Evolutionary conservation across 192 early-diverging fungal species (phyloP).

Genomic region (Irineochytrium annulatum): DNA sequence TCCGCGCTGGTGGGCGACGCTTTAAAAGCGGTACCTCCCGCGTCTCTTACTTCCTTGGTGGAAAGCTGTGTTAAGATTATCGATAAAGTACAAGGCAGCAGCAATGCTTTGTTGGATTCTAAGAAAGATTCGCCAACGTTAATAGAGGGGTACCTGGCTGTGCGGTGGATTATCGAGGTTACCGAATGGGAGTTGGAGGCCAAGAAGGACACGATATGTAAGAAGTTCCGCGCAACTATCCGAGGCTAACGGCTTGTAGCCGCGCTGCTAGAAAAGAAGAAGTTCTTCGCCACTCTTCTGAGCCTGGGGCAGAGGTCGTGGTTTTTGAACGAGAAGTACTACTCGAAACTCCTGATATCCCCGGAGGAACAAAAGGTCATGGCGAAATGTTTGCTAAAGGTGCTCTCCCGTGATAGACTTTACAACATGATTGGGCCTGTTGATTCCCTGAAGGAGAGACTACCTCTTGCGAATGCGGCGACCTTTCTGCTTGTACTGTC

Average conservation of each 20-base stretch:
- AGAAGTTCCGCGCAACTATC: neutral
- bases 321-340: slow-evolving; percentile 79
- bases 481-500: slow-evolving; percentile 52
- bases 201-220: slow-evolving; percentile 4
- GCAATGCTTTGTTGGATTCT: slow-evolving; percentile 41
- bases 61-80: slow-evolving; percentile 48
- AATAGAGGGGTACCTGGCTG: slow-evolving; percentile 37
- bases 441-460: slow-evolving; percentile 4
- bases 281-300: slow-evolving; percentile 25
- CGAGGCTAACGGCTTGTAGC: slow-evolving; percentile 13
- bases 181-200: slow-evolving; percentile 17
- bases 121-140: slow-evolving; percentile 46
- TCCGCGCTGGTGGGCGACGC: slow-evolving; percentile 39
- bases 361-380: slow-evolving; percentile 69
- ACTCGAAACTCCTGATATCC: slow-evolving; percentile 58
- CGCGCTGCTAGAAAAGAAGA: slow-evolving; percentile 38
- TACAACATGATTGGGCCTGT: slow-evolving; percentile 20
- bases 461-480: slow-evolving; percentile 48
- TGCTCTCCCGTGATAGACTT: slow-evolving; percentile 30
- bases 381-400: slow-evolving; percentile 44
- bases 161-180: slow-evolving; percentile 28
- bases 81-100: slow-evolving; percentile 40
- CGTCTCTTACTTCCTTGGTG: slow-evolving; percentile 33
- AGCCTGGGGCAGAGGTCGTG: slow-evolving; percentile 51
- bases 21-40: slow-evolving; percentile 32